Base-by-base conservation (phyloP, 2,329 filamentous ascomycete genomes). In the Cryphonectria japonica region DNA sequence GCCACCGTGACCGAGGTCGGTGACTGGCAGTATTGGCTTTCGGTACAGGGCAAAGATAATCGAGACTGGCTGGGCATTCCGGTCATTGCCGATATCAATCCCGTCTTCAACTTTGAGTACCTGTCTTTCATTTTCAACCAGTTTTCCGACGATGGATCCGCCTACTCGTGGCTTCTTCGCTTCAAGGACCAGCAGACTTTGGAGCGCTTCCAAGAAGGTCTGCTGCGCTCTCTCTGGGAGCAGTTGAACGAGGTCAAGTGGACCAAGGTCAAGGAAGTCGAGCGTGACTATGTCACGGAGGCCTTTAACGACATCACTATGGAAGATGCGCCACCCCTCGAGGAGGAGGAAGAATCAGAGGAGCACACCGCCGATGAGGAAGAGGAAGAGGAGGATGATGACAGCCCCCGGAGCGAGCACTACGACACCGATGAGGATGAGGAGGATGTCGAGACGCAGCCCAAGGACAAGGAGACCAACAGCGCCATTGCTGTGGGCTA, bases 61-160 rank as follows among this genome's bases (percentile, higher is more conserved):
- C 91, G 90, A 77, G 90, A 95, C 68, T 98, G 94, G 93, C 85
- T 99, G 2, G 94, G 94, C 32, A 93, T 97, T 74, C 88, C 92
- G 2, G 89, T 99, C 41, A 86, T 94, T 41, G 92, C 93, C 8
- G 96, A 99, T 76, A 94, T 98, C 81, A 98, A 98, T 77, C 96
- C 96, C 0, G 95, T 99, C 29, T 99, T 98, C 85, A 98, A 98
- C 82, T 98, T 98, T 75, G 96, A 99, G 80, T 98, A 95, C 77
- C 86, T 97, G n/a, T 98, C 95, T 0, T 98, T 98, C 80, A 98
- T 99, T 78, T 99, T 99, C 87, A 99, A 99, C 78, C 94, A 98
- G 79, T 98, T 97, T 79, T 88, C 92, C 19, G 87, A 91, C 50
- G 93, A 98, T 80, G 94, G 95, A 1, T 93, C 92, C 1, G 95